A percentile compares a stretch with the other conserved stretches of the same genome.
phyloP scores from a whole-genome alignment of 2,329 filamentous ascomycete genomes.

The Rhytidhysteron rufulum region DNA sequence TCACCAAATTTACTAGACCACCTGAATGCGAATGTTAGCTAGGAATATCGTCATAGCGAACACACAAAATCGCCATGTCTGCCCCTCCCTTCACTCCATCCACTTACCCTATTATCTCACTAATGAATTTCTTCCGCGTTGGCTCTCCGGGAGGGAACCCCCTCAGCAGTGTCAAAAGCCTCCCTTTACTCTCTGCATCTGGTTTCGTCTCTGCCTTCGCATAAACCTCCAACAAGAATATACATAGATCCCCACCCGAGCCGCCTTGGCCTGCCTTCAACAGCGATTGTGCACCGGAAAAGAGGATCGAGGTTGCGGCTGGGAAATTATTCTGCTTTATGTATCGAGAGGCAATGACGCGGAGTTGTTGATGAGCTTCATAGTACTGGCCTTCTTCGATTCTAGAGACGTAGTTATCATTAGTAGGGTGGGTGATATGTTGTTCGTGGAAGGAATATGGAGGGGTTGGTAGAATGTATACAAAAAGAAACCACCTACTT shows the following conservation, averaged over 20 bases:
- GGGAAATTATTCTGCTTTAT: constrained; percentile 81
- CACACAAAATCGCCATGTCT: neutral
- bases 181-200: constrained; percentile 68
- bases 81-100: neutral
- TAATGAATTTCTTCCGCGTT: constrained; percentile 87
- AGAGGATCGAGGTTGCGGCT: constrained; percentile 82
- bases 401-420: constrained; percentile 43
- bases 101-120: constrained; percentile 71
- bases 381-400: constrained; percentile 92
- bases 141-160: constrained; percentile 81
- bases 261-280: constrained; percentile 91
- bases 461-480: neutral
- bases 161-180: constrained; percentile 72
- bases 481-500: constrained; percentile 57
- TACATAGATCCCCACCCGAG: constrained; percentile 83
- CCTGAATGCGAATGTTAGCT: too few relatives aligned
- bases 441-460: neutral
- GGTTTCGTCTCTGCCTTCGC: constrained; percentile 77
- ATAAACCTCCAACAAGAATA: constrained; percentile 87
- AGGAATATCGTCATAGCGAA: too few relatives aligned
- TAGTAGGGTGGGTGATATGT: neutral
- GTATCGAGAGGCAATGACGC: constrained; percentile 90
- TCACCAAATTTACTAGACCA: constrained; percentile 87
- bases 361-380: constrained; percentile 97
- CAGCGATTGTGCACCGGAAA: constrained; percentile 76